phyloP scores from a whole-genome alignment of 345 rosid genomes.

The Hibiscus trionum region DNA sequence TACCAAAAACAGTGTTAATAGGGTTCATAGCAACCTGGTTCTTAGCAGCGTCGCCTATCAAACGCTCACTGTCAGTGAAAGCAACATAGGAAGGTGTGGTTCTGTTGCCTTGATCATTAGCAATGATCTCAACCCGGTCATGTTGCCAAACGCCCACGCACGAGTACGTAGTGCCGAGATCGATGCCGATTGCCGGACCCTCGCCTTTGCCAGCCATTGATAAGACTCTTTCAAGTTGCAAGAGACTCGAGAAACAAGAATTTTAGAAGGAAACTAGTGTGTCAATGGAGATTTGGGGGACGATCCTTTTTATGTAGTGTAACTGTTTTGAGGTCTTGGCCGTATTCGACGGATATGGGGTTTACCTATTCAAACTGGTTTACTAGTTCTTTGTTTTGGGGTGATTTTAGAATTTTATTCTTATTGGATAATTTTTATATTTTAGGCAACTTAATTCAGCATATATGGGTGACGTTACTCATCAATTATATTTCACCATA shows the following conservation, averaged over 20 bases:
- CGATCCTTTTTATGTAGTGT: neutral
- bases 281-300: neutral
- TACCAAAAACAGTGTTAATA: constrained; percentile 33
- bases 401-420: too few species aligned
- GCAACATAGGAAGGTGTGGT: constrained; percentile 33
- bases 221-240: neutral
- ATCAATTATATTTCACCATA: too few species aligned
- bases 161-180: constrained; percentile 32
- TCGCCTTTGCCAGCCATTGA: neutral
- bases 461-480: too few species aligned
- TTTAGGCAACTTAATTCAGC: too few species aligned
- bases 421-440: too few species aligned
- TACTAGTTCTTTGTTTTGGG: neutral
- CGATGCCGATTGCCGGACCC: constrained; percentile 22
- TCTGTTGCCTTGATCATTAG: constrained; percentile 33
- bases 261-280: neutral
- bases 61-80: constrained; percentile 30
- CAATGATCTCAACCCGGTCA: constrained; percentile 32
- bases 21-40: constrained; percentile 47
- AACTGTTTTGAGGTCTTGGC: neutral
- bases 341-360: neutral
- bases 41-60: constrained; percentile 13
- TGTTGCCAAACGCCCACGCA: constrained; percentile 35
- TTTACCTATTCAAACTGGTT: neutral
- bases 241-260: neutral